Conservation (phyloP, 1,139 yeast genomes). For the Yamadazyma triangularis region DNA sequence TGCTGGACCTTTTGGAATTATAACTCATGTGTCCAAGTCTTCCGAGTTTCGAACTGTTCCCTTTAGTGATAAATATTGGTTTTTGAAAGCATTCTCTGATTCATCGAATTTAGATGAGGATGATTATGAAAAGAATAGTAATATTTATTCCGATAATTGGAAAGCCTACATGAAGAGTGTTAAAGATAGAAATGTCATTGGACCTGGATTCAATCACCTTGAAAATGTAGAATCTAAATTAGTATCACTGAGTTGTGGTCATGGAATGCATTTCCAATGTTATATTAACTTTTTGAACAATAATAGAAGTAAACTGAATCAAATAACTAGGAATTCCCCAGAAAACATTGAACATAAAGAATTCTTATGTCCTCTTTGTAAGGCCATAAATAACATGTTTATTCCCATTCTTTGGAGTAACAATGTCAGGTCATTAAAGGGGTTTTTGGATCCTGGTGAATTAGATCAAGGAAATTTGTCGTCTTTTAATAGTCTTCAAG, state of each 20-base stretch:
- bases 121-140: constrained; percentile 16
- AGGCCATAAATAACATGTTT: constrained; percentile 78
- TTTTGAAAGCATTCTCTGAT: constrained; percentile 59
- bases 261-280: constrained; percentile 86
- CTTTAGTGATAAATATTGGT: constrained; percentile 61
- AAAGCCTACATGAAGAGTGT: constrained; percentile 28
- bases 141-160: constrained; percentile 31
- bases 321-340: constrained; percentile 78
- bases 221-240: constrained; percentile 41
- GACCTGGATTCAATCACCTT: constrained; percentile 63
- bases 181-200: constrained; percentile 45
- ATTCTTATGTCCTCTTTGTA: constrained; percentile 87
- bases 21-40: constrained; percentile 55
- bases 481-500: constrained; percentile 13
- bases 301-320: constrained; percentile 54
- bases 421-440: constrained; percentile 29
- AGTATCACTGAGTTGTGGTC: constrained; percentile 84
- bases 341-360: constrained; percentile 69
- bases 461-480: constrained; percentile 8
- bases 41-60: constrained; percentile 65
- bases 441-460: constrained; percentile 15
- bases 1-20: constrained; percentile 72
- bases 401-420: constrained; percentile 61
- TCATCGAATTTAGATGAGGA: constrained; percentile 46
- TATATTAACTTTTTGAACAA: constrained; percentile 54